Evolutionary conservation across 768 basidiomycete genomes (phyloP).

Genomic region (Mrakia frigida): DNA sequence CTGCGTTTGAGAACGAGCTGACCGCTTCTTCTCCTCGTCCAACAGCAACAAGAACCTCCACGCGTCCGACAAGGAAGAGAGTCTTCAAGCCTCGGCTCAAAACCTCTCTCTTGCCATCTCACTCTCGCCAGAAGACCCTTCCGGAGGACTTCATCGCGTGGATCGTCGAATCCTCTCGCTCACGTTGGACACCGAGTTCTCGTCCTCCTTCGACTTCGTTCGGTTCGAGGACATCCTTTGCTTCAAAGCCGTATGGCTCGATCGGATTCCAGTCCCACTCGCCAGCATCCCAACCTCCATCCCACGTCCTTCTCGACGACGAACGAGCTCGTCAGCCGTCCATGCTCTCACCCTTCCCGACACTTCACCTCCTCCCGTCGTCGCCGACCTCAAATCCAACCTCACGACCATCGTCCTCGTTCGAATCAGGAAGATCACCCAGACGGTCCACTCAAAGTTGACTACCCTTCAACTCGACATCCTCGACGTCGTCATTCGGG

Average conservation of each 20-base stretch:
- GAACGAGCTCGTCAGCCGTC: slow-evolving; percentile 37
- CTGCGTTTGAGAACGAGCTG: neutral
- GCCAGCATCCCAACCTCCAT: slow-evolving; percentile 34
- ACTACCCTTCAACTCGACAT: neutral
- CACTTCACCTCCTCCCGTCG: slow-evolving; percentile 3
- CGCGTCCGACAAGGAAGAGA: slow-evolving; percentile 40
- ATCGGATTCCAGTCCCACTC: slow-evolving; percentile 63
- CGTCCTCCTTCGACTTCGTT: slow-evolving; percentile 72
- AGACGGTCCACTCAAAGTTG: slow-evolving; percentile 79
- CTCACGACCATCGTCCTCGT: slow-evolving; percentile 58
- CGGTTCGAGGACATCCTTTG: slow-evolving; percentile 86
- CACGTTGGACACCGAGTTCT: slow-evolving; percentile 77
- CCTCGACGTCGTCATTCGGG: slow-evolving; percentile 52
- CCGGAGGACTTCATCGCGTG: slow-evolving; percentile 33
- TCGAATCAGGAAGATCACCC: slow-evolving; percentile 64
- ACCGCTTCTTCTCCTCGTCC: neutral
- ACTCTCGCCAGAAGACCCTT: slow-evolving; percentile 43
- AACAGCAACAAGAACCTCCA: slow-evolving; percentile 11
- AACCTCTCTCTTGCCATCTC: slow-evolving; percentile 68
- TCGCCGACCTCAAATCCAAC: slow-evolving; percentile 16
- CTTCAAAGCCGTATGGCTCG: slow-evolving; percentile 92
- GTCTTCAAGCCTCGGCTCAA: slow-evolving; percentile 59
- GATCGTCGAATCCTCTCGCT: slow-evolving; percentile 59
- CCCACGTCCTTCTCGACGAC: neutral
- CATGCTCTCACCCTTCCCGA: slow-evolving; percentile 35